These are phyloP conservation scores for Metschnikowia cubensis DNA, from an alignment of 805 yeast genomes.

Conservation along the genomic window DNA sequence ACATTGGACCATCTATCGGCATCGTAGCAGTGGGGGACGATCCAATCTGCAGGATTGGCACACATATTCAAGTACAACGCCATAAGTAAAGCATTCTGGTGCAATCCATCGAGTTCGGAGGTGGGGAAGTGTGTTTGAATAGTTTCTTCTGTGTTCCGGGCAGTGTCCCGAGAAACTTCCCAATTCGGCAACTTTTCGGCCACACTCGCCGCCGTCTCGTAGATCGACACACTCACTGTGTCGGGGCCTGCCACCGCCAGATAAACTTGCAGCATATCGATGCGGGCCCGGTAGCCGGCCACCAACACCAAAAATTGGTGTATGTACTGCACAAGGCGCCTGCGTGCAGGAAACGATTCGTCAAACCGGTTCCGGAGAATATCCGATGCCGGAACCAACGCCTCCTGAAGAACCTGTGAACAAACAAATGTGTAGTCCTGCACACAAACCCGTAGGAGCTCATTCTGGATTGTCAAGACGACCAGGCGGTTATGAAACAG, in stretches of 20 bases:
- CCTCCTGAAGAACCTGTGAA: conserved; percentile 22
- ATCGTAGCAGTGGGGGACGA: conserved; percentile 20
- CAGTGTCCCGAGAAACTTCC: background rate
- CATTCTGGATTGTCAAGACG: conserved; percentile 33
- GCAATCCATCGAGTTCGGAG: conserved; percentile 14
- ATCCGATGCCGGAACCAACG: conserved; percentile 15
- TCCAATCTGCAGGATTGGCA: conserved; percentile 24
- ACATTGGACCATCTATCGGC: conserved; percentile 20
- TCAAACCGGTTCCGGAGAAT: conserved; percentile 24
- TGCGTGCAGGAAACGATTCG: conserved; percentile 17
- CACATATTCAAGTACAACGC: conserved; percentile 26
- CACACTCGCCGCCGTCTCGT: background rate
- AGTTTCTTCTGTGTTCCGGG: too few species aligned
- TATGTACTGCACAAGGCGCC: conserved; percentile 20
- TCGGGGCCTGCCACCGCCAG: background rate
- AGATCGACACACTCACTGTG: background rate
- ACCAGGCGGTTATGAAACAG: conserved; percentile 28
- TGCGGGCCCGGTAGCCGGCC: conserved; percentile 8
- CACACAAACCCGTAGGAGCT: conserved; percentile 24
- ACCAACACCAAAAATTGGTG: conserved; percentile 24
- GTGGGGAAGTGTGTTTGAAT: too few species aligned
- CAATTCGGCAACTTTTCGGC: background rate
- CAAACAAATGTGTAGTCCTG: conserved; percentile 29
- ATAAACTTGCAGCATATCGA: conserved; percentile 1
- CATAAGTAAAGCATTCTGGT: conserved; percentile 28